These are phyloP conservation scores for Globisporangium emineosum DNA, from an alignment of 352 stramenopile species.

Conservation along the genomic window DNA sequence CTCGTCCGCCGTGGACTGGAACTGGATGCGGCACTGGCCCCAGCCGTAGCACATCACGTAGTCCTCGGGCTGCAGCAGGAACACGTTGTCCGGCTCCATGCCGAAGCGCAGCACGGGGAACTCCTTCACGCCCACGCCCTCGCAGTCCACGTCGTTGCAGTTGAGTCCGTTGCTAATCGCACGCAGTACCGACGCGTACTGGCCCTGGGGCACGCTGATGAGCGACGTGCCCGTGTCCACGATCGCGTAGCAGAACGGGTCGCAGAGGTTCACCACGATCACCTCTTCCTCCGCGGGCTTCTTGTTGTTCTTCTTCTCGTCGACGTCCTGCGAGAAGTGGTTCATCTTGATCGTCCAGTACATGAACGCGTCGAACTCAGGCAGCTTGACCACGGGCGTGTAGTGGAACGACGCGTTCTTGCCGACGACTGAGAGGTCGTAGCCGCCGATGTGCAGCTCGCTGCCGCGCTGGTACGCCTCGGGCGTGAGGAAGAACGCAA, in stretches of 20 bases:
- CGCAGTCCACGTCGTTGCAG: slow-evolving; percentile 71
- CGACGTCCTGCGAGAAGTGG: slow-evolving; percentile 30
- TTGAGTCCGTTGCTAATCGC: slow-evolving; percentile 58
- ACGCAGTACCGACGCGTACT: slow-evolving; percentile 61
- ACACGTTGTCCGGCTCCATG: slow-evolving; percentile 84
- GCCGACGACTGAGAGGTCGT: slow-evolving; percentile 79
- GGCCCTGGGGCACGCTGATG: slow-evolving; percentile 71
- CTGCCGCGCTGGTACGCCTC: slow-evolving; percentile 64
- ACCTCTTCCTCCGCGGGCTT: background rate
- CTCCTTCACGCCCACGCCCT: slow-evolving; percentile 36
- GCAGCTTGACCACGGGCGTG: slow-evolving; percentile 80
- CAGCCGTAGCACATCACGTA: slow-evolving; percentile 76
- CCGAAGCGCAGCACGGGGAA: slow-evolving; percentile 77
- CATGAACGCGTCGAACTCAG: slow-evolving; percentile 75
- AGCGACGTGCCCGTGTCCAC: slow-evolving; percentile 88
- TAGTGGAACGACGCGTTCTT: slow-evolving; percentile 86
- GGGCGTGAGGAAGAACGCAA: slow-evolving; percentile 85
- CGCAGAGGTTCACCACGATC: slow-evolving; percentile 48
- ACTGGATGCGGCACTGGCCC: slow-evolving; percentile 75
- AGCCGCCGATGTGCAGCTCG: slow-evolving; percentile 83
- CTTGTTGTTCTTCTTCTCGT: background rate
- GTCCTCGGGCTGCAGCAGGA: slow-evolving; percentile 74
- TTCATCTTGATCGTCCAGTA: slow-evolving; percentile 87
- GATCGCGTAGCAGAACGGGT: slow-evolving; percentile 85
- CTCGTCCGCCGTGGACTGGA: slow-evolving; percentile 69